Evolutionary conservation across 768 basidiomycete species (phyloP).

Genomic region (Boletus subparvulus): DNA sequence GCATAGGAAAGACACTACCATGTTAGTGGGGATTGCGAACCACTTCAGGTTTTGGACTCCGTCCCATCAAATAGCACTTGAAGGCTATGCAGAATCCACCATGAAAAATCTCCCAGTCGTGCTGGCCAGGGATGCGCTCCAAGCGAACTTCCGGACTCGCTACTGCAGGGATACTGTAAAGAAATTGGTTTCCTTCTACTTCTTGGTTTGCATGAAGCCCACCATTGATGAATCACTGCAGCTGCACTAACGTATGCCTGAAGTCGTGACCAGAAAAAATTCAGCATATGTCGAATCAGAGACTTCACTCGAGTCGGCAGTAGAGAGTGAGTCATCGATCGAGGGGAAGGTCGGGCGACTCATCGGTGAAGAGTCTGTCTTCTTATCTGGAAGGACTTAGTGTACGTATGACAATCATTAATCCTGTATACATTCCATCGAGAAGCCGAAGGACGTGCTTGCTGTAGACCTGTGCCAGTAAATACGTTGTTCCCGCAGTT

Average conservation of each 20-base stretch:
- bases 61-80: slow-evolving; percentile 6
- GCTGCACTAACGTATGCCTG: background rate
- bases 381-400: too few species aligned
- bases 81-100: slow-evolving; percentile 9
- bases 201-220: background rate
- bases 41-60: slow-evolving; percentile 6
- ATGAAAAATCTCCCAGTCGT: background rate
- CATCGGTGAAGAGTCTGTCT: too few species aligned
- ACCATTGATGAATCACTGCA: background rate
- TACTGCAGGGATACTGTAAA: background rate
- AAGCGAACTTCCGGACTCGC: background rate
- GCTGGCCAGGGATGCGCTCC: slow-evolving; percentile 10
- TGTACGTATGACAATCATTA: too few species aligned
- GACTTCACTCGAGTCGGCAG: background rate
- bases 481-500: background rate
- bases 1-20: background rate
- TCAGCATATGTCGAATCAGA: background rate
- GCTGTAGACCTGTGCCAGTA: background rate
- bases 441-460: background rate
- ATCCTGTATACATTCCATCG: background rate
- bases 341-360: background rate
- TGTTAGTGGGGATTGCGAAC: background rate
- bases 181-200: background rate
- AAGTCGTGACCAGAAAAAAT: background rate
- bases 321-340: background rate